Conservation (phyloP, 352 stramenopile genomes). For the Pseudoperonospora humuli region DNA sequence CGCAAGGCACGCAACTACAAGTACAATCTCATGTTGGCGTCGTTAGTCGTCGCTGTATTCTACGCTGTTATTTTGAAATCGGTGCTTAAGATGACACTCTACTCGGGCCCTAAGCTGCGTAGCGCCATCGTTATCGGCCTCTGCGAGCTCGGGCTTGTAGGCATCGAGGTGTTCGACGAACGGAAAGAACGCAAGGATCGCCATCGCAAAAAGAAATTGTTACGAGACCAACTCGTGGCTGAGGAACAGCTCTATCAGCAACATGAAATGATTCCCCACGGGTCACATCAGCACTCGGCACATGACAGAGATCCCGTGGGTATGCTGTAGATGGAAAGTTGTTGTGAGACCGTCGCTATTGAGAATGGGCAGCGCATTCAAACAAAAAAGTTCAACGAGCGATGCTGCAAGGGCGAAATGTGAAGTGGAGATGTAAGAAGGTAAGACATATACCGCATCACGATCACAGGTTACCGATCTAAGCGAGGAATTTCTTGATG, state of each 20-base stretch:
- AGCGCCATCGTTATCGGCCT: conserved; percentile 49
- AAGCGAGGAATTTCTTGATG: no score
- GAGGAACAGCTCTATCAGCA: conserved; percentile 19
- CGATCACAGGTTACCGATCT: no score
- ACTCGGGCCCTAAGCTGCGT: conserved; percentile 51
- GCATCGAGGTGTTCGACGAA: conserved; percentile 69
- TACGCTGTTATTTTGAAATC: conserved; percentile 49
- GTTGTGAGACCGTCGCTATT: background rate
- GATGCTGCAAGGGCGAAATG: background rate
- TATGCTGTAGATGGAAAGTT: conserved; percentile 25
- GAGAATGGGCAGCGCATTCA: conserved; percentile 2
- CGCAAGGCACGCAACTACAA: conserved; percentile 74
- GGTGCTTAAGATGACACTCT: conserved; percentile 53
- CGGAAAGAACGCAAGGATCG: conserved; percentile 46
- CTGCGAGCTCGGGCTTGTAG: conserved; percentile 59
- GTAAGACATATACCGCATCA: no score
- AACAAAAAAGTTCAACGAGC: background rate
- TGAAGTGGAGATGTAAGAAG: background rate
- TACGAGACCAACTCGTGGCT: conserved; percentile 35
- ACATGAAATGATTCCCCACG: conserved; percentile 23
- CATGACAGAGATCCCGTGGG: conserved; percentile 17
- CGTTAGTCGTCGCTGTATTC: conserved; percentile 38
- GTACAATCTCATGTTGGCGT: conserved; percentile 72
- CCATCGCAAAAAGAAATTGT: conserved; percentile 46
- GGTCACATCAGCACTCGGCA: conserved; percentile 15